Evolutionary conservation across 2,329 filamentous ascomycete species (phyloP), one percentile per base, ranked within the genome.

Genomic region (Colletotrichum sansevieriae): DNA sequence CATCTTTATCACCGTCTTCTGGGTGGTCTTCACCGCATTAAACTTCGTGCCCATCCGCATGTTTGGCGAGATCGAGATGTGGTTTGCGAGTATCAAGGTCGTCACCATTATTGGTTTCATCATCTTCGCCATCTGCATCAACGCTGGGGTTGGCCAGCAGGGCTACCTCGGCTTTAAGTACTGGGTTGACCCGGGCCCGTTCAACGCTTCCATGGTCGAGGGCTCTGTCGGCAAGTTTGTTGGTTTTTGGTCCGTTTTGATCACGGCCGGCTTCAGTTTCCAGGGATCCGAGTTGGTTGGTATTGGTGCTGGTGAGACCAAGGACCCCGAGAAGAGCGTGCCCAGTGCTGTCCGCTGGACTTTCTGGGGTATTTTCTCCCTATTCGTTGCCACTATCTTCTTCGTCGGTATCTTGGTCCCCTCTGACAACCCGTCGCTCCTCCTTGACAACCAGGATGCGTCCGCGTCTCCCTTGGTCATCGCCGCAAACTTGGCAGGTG

Each of bases 1-100:
- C 67, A 90, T 94, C 72, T 92, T 91, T 79, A 93, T 94, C 73
- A 85, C 85, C 44, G 81, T 94, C 63, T 94, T 94, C 80, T 93
- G 91, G 87, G 84, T 89, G 37, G 76, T 91, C 39, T 91, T 95
- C 75, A 91, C 90, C 0, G 82, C 83, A 1, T 76, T 91, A 75
- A 94, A 95, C 78, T 88, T 92, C 76, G 77, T 94, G 41, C 91
- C 91, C 2, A 88, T 95, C 51, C 86, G 87, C 58, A 88, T 89
- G 72, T 95, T 93, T 72, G 92, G 92, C 44, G 91, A 95, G 75
- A 83, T 93, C 33, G 93, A 95, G 77, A 93, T 94, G 79, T 94
- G 90, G 87, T 89, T 95, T 73, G 90, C 91, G 6, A 88, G 84
- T 65, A 88, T 95, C 83, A 95, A 95, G 79, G 91, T 95, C 64